Conservation (phyloP, 2,329 filamentous ascomycete genomes). For the Sphaerulina populicola region DNA sequence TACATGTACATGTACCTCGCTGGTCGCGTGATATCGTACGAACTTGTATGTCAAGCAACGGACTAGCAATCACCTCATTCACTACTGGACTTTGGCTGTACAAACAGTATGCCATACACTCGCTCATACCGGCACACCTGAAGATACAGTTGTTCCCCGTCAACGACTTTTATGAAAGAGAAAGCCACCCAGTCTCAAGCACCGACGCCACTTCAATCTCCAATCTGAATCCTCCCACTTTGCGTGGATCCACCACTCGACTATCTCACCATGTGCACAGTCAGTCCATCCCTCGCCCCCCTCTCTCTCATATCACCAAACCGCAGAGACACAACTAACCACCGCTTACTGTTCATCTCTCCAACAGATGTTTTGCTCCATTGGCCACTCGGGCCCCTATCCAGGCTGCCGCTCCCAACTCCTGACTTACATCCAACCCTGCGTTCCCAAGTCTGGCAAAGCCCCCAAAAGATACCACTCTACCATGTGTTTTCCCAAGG, state of each 20-base stretch:
- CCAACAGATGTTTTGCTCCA: constrained; percentile 4
- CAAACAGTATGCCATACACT: no score
- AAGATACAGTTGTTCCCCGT: no score
- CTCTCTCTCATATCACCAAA: neutral
- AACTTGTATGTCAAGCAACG: no score
- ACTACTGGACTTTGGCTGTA: no score
- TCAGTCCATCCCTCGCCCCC: neutral
- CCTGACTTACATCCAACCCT: constrained; percentile 1
- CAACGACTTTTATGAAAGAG: no score
- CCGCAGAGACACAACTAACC: no score
- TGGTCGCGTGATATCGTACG: neutral
- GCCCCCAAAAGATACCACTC: neutral
- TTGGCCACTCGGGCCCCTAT: constrained; percentile 5
- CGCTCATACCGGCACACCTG: no score
- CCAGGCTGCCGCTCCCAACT: constrained; percentile 1
- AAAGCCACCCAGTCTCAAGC: no score
- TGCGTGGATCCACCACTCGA: no score
- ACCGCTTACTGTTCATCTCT: neutral
- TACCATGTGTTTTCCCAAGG: constrained; percentile 2
- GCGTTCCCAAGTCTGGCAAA: constrained; percentile 1
- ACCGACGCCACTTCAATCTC: no score
- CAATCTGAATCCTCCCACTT: no score
- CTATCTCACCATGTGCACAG: constrained; percentile 1
- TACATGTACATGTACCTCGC: neutral
- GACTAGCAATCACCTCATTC: no score